These are phyloP conservation scores for Mortierella alpina DNA, from an alignment of 192 early-diverging fungal genomes.

Conservation along the genomic window DNA sequence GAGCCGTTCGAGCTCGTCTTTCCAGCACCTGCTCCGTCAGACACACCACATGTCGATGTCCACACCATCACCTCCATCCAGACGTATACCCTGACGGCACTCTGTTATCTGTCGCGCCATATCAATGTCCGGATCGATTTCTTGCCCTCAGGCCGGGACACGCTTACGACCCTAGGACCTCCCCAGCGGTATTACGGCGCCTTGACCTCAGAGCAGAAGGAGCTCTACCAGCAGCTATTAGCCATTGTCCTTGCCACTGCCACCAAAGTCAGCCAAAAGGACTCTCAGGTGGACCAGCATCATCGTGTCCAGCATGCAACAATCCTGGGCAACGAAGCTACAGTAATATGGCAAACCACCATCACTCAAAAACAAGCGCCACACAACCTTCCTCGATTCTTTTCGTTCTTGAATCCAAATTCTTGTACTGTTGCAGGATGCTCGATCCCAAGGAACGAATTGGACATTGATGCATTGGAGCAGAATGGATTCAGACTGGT, in stretches of 20 bases:
- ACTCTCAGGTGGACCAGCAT: neutral
- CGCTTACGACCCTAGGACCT: conserved; percentile 38
- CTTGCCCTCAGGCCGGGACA: conserved; percentile 44
- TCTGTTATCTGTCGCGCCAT: conserved; percentile 45
- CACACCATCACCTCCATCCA: conserved; percentile 30
- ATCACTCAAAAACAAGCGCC: conserved; percentile 31
- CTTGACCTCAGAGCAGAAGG: conserved; percentile 6
- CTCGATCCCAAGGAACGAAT: conserved; percentile 47
- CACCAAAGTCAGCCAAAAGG: conserved; percentile 5
- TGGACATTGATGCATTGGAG: conserved; percentile 39
- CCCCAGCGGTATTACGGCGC: conserved; percentile 38
- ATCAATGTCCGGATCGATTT: conserved; percentile 50
- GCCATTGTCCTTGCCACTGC: conserved; percentile 35
- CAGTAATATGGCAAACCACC: conserved; percentile 24
- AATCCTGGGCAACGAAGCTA: conserved; percentile 25
- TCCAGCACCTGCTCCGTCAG: neutral
- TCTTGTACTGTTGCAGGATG: conserved; percentile 46
- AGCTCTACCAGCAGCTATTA: conserved; percentile 28
- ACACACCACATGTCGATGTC: conserved; percentile 5
- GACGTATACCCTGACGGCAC: conserved; percentile 32
- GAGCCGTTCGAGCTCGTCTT: conserved; percentile 49
- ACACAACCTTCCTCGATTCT: conserved; percentile 36
- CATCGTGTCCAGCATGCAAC: conserved; percentile 21
- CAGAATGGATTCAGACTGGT: conserved; percentile 37
- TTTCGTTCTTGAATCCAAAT: conserved; percentile 38